phyloP scores from a whole-genome alignment of 176 grass and related monocot genomes.

The Aegilops tauschii region DNA sequence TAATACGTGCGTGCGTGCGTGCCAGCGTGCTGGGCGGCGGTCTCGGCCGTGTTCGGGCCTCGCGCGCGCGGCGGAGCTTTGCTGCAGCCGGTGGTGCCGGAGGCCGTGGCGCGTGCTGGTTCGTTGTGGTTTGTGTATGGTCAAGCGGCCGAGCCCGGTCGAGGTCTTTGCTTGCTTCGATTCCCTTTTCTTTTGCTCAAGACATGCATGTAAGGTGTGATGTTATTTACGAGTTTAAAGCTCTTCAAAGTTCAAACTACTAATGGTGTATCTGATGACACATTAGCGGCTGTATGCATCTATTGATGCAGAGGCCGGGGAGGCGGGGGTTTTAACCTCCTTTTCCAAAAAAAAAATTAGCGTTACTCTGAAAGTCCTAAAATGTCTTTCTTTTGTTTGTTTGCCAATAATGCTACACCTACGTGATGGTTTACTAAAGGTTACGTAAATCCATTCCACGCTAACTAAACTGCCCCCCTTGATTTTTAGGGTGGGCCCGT shows the following conservation, averaged over 20 bases:
- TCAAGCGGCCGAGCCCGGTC: not conserved
- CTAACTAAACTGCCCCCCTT: too few species aligned
- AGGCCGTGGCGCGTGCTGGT: not conserved
- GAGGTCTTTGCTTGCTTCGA: not conserved
- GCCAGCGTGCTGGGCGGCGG: not conserved
- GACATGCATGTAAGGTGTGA: conserved; percentile 18
- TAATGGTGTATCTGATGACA: too few species aligned
- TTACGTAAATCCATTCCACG: too few species aligned
- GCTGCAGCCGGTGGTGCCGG: not conserved
- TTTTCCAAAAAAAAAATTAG: not conserved
- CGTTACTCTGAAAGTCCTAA: not conserved
- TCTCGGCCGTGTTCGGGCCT: not conserved
- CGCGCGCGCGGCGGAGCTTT: not conserved
- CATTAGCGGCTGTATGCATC: too few species aligned
- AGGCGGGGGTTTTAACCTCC: too few species aligned
- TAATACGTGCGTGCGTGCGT: not conserved
- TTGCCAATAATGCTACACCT: too few species aligned
- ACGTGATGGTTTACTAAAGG: too few species aligned
- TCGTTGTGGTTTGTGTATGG: not conserved
- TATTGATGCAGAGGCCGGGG: too few species aligned
- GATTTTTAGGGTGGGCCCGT: too few species aligned
- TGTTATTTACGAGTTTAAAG: conserved; percentile 14
- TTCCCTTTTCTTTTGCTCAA: not conserved
- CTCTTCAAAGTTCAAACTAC: not conserved
- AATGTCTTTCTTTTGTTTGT: too few species aligned